A percentile compares a stretch with the other conserved stretches of the same genome.
phyloP scores from a whole-genome alignment of 768 basidiomycete genomes.

The Ephemerocybe angulata region DNA sequence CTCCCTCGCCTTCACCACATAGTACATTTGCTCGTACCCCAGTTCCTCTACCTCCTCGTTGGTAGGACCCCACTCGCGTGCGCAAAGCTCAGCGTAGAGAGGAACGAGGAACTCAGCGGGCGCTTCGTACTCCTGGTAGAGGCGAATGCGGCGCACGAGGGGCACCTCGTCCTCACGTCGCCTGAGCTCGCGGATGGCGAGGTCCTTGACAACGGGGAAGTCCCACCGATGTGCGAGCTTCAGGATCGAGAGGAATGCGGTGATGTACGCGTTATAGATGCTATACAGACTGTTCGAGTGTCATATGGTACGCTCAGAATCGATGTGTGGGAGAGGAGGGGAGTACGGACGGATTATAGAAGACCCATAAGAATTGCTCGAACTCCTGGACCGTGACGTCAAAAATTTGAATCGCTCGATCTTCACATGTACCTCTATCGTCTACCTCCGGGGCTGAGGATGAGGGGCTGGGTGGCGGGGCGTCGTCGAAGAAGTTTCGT shows the following conservation, averaged over 20 bases:
- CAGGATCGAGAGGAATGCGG: slow-evolving; percentile 58
- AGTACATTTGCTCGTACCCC: slow-evolving; percentile 49
- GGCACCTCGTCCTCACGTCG: slow-evolving; percentile 17
- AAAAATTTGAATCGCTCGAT: slow-evolving; percentile 4
- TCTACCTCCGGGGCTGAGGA: background rate
- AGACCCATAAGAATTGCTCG: slow-evolving; percentile 13
- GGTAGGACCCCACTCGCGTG: slow-evolving; percentile 46
- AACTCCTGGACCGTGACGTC: slow-evolving; percentile 12
- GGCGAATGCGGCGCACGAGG: slow-evolving; percentile 31
- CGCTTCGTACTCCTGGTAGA: slow-evolving; percentile 52
- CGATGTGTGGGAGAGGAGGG: slow-evolving; percentile 16
- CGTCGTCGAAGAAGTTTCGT: slow-evolving; percentile 7
- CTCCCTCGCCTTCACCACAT: slow-evolving; percentile 51
- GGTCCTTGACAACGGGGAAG: slow-evolving; percentile 51
- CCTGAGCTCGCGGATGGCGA: slow-evolving; percentile 58
- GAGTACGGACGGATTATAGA: slow-evolving; percentile 13
- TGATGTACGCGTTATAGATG: slow-evolving; percentile 45
- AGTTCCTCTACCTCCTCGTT: slow-evolving; percentile 52
- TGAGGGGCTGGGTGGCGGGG: background rate
- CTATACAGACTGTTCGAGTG: slow-evolving; percentile 46
- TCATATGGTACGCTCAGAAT: background rate
- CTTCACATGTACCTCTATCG: slow-evolving; percentile 3
- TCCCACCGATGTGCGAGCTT: slow-evolving; percentile 54
- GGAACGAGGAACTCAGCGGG: slow-evolving; percentile 46
- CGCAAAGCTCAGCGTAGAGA: slow-evolving; percentile 52